Percentiles rank a stretch among this genome's conserved stretches.
These are phyloP conservation scores for Leccinum solheimii DNA, from an alignment of 1,284 basidiomycete species.

Conservation along the genomic window DNA sequence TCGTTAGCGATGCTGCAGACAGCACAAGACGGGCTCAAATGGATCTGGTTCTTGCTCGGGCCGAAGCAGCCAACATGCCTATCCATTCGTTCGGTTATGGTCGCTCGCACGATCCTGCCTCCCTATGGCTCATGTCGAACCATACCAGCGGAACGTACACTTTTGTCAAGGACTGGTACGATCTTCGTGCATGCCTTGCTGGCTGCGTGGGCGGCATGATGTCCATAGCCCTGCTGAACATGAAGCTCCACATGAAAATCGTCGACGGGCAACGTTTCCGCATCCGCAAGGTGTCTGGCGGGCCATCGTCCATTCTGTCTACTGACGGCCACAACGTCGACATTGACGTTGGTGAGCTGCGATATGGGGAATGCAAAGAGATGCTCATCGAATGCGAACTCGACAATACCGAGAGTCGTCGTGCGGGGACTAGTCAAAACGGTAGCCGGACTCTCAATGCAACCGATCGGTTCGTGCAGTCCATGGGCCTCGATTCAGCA, in stretches of 20 bases:
- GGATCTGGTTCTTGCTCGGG: slow-evolving; percentile 94
- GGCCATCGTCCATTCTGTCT: slow-evolving; percentile 78
- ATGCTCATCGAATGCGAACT: slow-evolving; percentile 93
- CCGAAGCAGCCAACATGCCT: slow-evolving; percentile 93
- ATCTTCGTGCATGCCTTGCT: slow-evolving; percentile 84
- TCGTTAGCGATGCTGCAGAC: slow-evolving; percentile 91
- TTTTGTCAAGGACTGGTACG: slow-evolving; percentile 95
- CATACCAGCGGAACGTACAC: slow-evolving; percentile 97
- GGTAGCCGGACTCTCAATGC: slow-evolving; percentile 55
- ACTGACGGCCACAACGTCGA: slow-evolving; percentile 91
- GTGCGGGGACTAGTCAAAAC: slow-evolving; percentile 21
- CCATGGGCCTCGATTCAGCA: slow-evolving; percentile 75
- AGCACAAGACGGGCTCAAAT: slow-evolving; percentile 95
- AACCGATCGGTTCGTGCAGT: slow-evolving; percentile 78
- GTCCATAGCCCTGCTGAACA: slow-evolving; percentile 84
- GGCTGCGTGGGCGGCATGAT: slow-evolving; percentile 94
- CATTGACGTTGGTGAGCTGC: slow-evolving; percentile 89
- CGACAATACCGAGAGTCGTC: slow-evolving; percentile 67
- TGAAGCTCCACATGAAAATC: slow-evolving; percentile 91
- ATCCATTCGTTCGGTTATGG: slow-evolving; percentile 98
- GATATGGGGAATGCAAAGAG: slow-evolving; percentile 91
- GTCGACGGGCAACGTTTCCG: slow-evolving; percentile 83
- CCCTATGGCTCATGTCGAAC: slow-evolving; percentile 98
- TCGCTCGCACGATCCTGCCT: slow-evolving; percentile 93
- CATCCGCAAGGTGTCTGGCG: slow-evolving; percentile 88